These are phyloP conservation scores for Peterozyma toletana DNA, from an alignment of 805 yeast species.

Conservation along the genomic window DNA sequence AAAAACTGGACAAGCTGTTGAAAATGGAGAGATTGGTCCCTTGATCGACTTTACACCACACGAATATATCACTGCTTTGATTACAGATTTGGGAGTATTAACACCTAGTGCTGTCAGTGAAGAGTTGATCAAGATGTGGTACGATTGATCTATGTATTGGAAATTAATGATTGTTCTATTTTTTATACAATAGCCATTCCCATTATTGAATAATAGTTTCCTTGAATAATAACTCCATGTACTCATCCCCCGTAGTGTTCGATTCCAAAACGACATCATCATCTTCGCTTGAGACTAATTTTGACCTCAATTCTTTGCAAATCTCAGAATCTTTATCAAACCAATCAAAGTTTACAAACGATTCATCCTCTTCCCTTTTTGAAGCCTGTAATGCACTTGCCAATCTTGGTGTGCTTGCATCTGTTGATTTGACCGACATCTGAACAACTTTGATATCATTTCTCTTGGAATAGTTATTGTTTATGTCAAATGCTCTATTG, in stretches of 20 bases:
- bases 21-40: constrained; percentile 34
- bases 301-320: constrained; percentile 17
- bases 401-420: constrained; percentile 51
- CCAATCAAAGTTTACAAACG: constrained; percentile 35
- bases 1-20: constrained; percentile 11
- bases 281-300: constrained; percentile 14
- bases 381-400: constrained; percentile 68
- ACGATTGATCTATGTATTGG: constrained; percentile 41
- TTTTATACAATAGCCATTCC: neutral
- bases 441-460: constrained; percentile 58
- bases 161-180: neutral
- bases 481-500: neutral
- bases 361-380: constrained; percentile 58
- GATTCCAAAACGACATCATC: constrained; percentile 17
- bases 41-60: constrained; percentile 92
- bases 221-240: constrained; percentile 20
- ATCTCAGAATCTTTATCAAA: constrained; percentile 27
- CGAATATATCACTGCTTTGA: constrained; percentile 88
- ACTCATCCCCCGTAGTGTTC: constrained; percentile 21
- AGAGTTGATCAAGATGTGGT: constrained; percentile 97
- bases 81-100: constrained; percentile 92
- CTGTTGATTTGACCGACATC: constrained; percentile 62
- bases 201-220: constrained; percentile 11
- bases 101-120: constrained; percentile 99
- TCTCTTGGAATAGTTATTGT: constrained; percentile 15